Base-by-base conservation (phyloP, 2,329 filamentous ascomycete genomes). In the Fusarium sp. region DNA sequence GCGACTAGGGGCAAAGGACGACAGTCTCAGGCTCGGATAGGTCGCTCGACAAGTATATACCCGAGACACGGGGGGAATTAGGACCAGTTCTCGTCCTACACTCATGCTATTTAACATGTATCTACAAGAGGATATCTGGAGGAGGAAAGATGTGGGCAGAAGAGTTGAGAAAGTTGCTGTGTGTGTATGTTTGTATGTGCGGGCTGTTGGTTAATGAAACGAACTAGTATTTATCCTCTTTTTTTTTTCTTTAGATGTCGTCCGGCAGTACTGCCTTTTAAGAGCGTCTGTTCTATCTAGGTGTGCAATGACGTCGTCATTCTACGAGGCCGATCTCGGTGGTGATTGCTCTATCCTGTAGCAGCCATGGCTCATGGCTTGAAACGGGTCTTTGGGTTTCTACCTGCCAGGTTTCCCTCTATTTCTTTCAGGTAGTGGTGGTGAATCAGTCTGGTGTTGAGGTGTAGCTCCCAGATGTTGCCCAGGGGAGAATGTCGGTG, bases 21-120 rank as follows among this genome's bases (percentile, higher is more conserved):
- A 52, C 52, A 69, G 65, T 60, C 59, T 64, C 64, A 70, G 69
- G 70, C 76, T 78, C 75, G 75, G 75, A 76, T 73, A 52, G 74
- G 72, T 72, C 71, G 71, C 74, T 77, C 71, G 74, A 75, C 76
- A 77, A 78, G 76, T 79, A 78, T 79, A 78, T 78, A 78, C 73
- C 76, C 72, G 68, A 72, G 72, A 71, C 66, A 66, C 71, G 69
- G 70, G 73, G 76, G 68, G 73, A 68, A 69, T 60, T 68, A 72
- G 69, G 70, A 69, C 62, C 27, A 65, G 68, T 71, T 71, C 69
- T 45, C 66, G 76, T 74, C 67, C 75, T 69, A 66, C 60, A 70
- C 74, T 75, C 50, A 72, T 50, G 65, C 63, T 75, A 66, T 76
- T 76, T 69, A 70, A 70, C 52, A 78, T 76, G 76, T 78, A 77